Evolutionary conservation across 345 rosid genomes (phyloP).

Genomic region (Hibiscus tridactylites): DNA sequence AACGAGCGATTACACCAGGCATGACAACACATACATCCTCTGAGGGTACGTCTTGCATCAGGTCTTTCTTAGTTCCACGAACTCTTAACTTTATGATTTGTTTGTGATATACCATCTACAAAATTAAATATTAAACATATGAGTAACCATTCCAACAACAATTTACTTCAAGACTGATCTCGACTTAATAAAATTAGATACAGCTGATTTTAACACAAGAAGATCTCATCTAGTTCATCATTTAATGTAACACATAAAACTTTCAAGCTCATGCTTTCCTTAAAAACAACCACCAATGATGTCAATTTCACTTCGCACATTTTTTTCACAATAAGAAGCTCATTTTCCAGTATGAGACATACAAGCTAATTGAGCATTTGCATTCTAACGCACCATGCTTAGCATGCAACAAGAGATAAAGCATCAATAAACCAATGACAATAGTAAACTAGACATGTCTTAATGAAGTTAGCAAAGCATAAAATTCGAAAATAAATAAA

Average conservation of each 20-base stretch:
- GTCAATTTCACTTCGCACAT: not conserved
- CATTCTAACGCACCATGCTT: not conserved
- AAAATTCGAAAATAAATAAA: not conserved
- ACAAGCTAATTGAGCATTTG: not conserved
- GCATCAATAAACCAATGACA: not conserved
- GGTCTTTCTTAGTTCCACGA: slow-evolving; percentile 61
- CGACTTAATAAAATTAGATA: too few relatives aligned
- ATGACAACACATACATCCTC: slow-evolving; percentile 70
- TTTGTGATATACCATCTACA: slow-evolving; percentile 55
- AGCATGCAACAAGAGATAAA: not conserved
- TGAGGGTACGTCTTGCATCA: slow-evolving; percentile 45
- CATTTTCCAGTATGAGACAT: not conserved
- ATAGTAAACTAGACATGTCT: not conserved
- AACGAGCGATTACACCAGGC: slow-evolving; percentile 78
- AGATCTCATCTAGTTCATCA: not conserved
- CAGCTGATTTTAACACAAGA: not conserved
- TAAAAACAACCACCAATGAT: not conserved
- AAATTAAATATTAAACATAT: not conserved
- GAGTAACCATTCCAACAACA: not conserved
- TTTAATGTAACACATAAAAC: not conserved
- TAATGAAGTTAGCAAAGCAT: not conserved
- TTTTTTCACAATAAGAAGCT: not conserved
- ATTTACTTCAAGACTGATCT: not conserved
- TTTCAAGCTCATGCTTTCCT: too few relatives aligned
- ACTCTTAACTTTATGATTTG: slow-evolving; percentile 64